phyloP scores from a whole-genome alignment of 129 eudicot species.

The Pittosporum tobira region DNA sequence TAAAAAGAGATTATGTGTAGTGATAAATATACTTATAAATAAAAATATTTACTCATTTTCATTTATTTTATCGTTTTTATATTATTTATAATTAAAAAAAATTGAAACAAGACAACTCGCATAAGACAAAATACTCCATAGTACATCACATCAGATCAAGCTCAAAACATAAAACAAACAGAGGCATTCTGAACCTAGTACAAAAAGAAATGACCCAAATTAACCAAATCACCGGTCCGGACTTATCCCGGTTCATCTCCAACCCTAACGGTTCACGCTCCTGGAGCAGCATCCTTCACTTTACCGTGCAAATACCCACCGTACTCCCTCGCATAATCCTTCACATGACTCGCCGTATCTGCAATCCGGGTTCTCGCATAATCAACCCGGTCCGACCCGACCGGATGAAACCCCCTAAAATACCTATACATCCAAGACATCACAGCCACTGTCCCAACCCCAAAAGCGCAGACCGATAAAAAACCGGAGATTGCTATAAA shows the following conservation, averaged over 20 bases:
- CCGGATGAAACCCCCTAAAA: slow-evolving; percentile 56
- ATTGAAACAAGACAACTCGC: no score
- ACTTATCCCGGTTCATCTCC: background rate
- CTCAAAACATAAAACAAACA: no score
- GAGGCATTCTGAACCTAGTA: no score
- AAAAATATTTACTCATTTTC: no score
- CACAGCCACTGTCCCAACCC: slow-evolving; percentile 25
- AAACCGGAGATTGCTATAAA: slow-evolving; percentile 37
- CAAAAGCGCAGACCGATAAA: slow-evolving; percentile 38
- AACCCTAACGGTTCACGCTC: slow-evolving; percentile 41
- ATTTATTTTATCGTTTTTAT: no score
- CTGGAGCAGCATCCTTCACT: slow-evolving; percentile 81
- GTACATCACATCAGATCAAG: background rate
- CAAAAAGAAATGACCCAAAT: background rate
- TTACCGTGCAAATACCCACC: slow-evolving; percentile 59
- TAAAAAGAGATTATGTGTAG: no score
- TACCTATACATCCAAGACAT: slow-evolving; percentile 53
- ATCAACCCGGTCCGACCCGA: slow-evolving; percentile 69
- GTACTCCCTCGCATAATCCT: slow-evolving; percentile 70
- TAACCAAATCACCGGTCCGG: slow-evolving; percentile 1
- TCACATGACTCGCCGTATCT: slow-evolving; percentile 62
- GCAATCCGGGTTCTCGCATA: slow-evolving; percentile 69
- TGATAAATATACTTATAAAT: no score
- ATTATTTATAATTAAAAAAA: no score
- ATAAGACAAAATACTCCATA: no score